These are phyloP conservation scores for Bonia amplexicaulis DNA, from an alignment of 176 grass and related monocot genomes.

Conservation along the genomic window DNA sequence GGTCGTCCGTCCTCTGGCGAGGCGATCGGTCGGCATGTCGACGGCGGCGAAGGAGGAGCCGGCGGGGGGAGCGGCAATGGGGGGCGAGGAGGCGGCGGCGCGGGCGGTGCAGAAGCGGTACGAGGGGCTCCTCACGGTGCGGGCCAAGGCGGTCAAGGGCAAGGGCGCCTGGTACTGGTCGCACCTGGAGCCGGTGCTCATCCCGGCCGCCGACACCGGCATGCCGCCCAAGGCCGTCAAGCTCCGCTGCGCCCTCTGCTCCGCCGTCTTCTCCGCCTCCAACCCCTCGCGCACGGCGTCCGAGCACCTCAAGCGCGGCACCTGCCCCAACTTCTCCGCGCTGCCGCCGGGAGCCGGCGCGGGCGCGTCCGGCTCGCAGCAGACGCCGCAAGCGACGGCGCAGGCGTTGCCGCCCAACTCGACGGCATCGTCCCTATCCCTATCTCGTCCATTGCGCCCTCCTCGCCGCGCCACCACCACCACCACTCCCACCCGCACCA, in stretches of 20 bases:
- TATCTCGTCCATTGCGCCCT: constrained; percentile 60
- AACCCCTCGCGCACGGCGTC: constrained; percentile 70
- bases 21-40: constrained; percentile 34
- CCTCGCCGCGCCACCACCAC: constrained; percentile 33
- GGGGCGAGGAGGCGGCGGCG: constrained; percentile 47
- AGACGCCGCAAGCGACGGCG: constrained; percentile 6
- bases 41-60: constrained; percentile 32
- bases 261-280: constrained; percentile 70
- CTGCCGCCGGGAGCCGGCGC: constrained; percentile 30
- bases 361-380: constrained; percentile 24
- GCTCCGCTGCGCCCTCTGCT: constrained; percentile 63
- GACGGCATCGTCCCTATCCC: constrained; percentile 53
- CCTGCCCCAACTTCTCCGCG: constrained; percentile 65
- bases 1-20: background rate
- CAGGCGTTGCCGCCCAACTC: constrained; percentile 45
- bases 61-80: constrained; percentile 22
- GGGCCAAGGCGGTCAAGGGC: constrained; percentile 69
- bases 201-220: constrained; percentile 50
- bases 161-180: constrained; percentile 87
- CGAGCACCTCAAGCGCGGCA: constrained; percentile 83
- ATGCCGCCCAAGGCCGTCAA: constrained; percentile 69
- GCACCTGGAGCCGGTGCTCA: constrained; percentile 65
- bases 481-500: constrained; percentile 37
- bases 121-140: constrained; percentile 58
- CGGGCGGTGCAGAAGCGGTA: constrained; percentile 62